Conservation (phyloP, 2,329 filamentous ascomycete genomes). For the Blumeria graminis region DNA sequence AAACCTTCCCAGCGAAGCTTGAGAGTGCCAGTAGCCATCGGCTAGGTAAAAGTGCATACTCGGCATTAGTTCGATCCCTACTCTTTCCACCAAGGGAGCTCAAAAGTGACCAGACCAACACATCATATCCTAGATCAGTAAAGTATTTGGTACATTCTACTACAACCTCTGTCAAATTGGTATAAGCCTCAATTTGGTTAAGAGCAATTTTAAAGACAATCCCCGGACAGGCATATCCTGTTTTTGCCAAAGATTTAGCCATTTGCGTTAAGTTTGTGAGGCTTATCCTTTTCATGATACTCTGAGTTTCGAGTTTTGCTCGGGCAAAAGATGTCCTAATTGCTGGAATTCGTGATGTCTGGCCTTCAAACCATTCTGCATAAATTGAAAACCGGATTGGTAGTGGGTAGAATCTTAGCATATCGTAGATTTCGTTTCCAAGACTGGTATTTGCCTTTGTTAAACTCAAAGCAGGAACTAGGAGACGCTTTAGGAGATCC, state of each 20-base stretch:
- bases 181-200: slow-evolving; percentile 77
- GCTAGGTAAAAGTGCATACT: slow-evolving; percentile 51
- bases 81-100: slow-evolving; percentile 42
- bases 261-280: slow-evolving; percentile 69
- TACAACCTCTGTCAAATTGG: slow-evolving; percentile 82
- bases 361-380: slow-evolving; percentile 71
- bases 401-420: slow-evolving; percentile 57
- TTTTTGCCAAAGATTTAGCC: slow-evolving; percentile 72
- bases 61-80: slow-evolving; percentile 35
- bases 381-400: slow-evolving; percentile 69
- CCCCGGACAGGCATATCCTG: slow-evolving; percentile 75
- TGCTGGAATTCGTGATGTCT: slow-evolving; percentile 50
- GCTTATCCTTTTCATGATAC: slow-evolving; percentile 72
- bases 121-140: slow-evolving; percentile 76
- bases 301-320: slow-evolving; percentile 55
- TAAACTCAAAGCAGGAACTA: slow-evolving; percentile 75
- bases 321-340: slow-evolving; percentile 58
- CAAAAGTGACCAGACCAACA: slow-evolving; percentile 78
- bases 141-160: slow-evolving; percentile 91
- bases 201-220: slow-evolving; percentile 78
- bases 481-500: slow-evolving; percentile 54
- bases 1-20: slow-evolving; percentile 75
- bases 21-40: slow-evolving; percentile 80
- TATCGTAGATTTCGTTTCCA: slow-evolving; percentile 65
- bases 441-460: slow-evolving; percentile 64